Conservation (phyloP, 768 basidiomycete species). For the Termitomyces sp. region DNA sequence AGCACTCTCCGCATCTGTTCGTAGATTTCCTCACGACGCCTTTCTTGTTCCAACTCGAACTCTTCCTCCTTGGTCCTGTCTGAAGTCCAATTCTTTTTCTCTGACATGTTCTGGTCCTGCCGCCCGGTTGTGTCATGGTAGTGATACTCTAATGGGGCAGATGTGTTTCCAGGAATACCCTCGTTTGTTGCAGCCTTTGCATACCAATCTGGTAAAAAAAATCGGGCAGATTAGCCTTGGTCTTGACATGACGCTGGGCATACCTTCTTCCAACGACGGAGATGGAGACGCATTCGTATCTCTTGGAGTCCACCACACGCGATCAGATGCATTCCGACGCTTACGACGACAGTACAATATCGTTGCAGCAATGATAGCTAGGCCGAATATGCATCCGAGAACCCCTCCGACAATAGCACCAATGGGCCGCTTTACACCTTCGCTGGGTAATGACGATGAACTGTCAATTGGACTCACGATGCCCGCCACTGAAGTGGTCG, state of each 20-base stretch:
- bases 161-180: not conserved
- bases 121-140: not conserved
- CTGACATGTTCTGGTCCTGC: not conserved
- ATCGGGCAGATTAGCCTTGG: not conserved
- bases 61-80: not conserved
- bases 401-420: conserved; percentile 8
- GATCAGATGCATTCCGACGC: not conserved
- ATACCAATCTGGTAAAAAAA: conserved; percentile 1
- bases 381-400: not conserved
- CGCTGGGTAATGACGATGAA: not conserved
- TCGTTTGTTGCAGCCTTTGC: conserved; percentile 1
- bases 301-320: not conserved
- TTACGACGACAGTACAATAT: not conserved
- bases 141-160: not conserved
- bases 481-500: not conserved
- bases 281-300: not conserved
- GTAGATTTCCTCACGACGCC: not conserved
- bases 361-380: not conserved
- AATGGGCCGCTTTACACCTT: not conserved
- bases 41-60: not conserved
- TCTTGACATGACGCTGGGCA: not conserved
- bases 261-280: conserved; percentile 1
- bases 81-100: not conserved
- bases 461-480: not conserved
- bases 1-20: not conserved